phyloP scores from a whole-genome alignment of 2,329 filamentous ascomycete genomes.

The Colletotrichum endophyticum region DNA sequence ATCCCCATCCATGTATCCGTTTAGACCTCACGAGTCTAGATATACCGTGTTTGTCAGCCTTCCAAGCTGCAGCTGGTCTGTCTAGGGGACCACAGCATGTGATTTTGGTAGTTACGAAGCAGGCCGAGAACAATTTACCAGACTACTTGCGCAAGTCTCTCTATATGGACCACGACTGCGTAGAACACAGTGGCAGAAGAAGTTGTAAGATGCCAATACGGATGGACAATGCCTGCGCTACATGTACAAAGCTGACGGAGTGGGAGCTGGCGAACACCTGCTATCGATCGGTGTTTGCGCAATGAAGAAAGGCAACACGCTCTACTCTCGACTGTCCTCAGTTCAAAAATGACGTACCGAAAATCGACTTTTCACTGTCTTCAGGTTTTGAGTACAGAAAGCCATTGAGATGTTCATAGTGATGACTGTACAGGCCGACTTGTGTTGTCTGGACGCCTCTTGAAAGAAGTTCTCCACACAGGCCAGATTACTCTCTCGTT shows the following conservation, averaged over 20 bases:
- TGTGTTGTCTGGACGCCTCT: not conserved
- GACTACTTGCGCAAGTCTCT: not conserved
- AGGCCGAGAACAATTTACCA: not conserved
- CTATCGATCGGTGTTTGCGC: too few relatives aligned
- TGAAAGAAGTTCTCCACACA: not conserved
- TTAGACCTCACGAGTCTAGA: not conserved
- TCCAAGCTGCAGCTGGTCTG: not conserved
- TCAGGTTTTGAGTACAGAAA: not conserved
- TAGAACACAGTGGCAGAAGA: too few relatives aligned
- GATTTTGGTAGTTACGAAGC: not conserved
- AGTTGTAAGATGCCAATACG: too few relatives aligned
- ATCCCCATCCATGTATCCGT: not conserved
- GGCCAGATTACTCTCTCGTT: not conserved
- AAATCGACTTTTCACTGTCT: not conserved
- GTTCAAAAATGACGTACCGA: not conserved
- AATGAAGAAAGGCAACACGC: too few relatives aligned
- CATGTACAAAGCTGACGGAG: too few relatives aligned
- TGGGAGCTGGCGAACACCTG: too few relatives aligned
- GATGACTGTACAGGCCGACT: fast-evolving
- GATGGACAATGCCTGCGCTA: too few relatives aligned
- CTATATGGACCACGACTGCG: too few relatives aligned
- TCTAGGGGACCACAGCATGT: not conserved
- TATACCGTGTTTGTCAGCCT: not conserved
- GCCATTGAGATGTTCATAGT: not conserved
- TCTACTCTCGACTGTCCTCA: too few relatives aligned